Evolutionary conservation across 345 rosid species (phyloP).

Genomic region (Sapria himalayana): DNA sequence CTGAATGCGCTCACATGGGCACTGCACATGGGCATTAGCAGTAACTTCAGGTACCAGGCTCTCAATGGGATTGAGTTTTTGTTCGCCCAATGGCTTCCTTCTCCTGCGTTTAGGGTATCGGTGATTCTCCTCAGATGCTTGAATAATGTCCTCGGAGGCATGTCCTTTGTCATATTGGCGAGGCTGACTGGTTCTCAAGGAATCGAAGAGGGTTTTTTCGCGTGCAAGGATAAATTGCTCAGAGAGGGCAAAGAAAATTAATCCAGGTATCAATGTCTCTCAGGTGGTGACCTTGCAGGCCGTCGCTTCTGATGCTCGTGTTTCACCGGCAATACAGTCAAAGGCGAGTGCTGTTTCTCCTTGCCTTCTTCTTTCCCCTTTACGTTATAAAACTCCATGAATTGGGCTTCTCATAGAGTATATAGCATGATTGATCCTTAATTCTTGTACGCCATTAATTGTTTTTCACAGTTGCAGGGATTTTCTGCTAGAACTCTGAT

Average conservation of each 20-base stretch:
- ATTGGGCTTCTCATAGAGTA: too few relatives aligned
- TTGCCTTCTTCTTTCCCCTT: too few relatives aligned
- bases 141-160: constrained; percentile 76
- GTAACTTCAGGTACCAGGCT: constrained; percentile 82
- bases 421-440: too few relatives aligned
- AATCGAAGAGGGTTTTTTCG: constrained; percentile 9
- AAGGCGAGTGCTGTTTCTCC: too few relatives aligned
- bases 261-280: too few relatives aligned
- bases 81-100: constrained; percentile 38
- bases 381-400: too few relatives aligned
- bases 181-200: constrained; percentile 90
- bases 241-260: constrained; percentile 4
- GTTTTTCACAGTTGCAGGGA: too few relatives aligned
- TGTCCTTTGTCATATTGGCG: constrained; percentile 79
- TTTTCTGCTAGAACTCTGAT: too few relatives aligned
- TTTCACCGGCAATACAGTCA: too few relatives aligned
- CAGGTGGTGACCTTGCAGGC: too few relatives aligned
- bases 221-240: constrained; percentile 11
- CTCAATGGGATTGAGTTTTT: constrained; percentile 67
- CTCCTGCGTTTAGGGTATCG: constrained; percentile 50
- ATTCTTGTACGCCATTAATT: too few relatives aligned
- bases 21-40: constrained; percentile 72
- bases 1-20: constrained; percentile 87
- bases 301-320: too few relatives aligned
- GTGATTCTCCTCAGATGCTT: constrained; percentile 62